These are phyloP conservation scores for Corymbia maculata DNA, from an alignment of 345 rosid genomes.

Conservation along the genomic window DNA sequence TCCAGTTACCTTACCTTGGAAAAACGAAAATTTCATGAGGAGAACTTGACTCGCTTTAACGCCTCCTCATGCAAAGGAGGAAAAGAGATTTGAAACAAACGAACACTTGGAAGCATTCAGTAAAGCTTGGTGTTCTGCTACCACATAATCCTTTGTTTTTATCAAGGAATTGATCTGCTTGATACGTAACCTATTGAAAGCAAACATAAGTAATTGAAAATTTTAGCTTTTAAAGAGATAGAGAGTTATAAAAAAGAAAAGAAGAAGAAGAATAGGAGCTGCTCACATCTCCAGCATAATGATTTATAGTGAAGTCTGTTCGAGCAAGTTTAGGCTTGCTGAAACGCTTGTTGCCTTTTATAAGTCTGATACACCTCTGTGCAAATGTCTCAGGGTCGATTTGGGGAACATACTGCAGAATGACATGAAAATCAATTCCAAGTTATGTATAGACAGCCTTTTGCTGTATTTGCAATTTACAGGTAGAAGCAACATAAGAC, in stretches of 20 bases:
- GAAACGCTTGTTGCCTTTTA: conserved; percentile 83
- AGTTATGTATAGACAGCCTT: background rate
- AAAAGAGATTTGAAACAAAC: conserved; percentile 69
- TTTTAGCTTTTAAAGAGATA: background rate
- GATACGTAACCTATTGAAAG: conserved; percentile 63
- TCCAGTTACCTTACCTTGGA: conserved; percentile 47
- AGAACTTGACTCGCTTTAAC: conserved; percentile 87
- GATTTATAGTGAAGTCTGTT: conserved; percentile 85
- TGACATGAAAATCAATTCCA: background rate
- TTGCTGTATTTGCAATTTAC: background rate
- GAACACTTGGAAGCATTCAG: conserved; percentile 67
- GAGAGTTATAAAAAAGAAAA: background rate
- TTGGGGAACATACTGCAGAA: conserved; percentile 89
- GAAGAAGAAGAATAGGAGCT: background rate
- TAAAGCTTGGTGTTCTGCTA: conserved; percentile 98
- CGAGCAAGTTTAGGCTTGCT: conserved; percentile 97
- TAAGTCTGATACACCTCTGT: conserved; percentile 95
- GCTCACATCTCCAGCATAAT: conserved; percentile 98
- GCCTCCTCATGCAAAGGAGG: conserved; percentile 87
- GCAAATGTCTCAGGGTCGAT: conserved; percentile 98
- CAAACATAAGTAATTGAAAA: background rate
- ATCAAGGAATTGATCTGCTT: conserved; percentile 95
- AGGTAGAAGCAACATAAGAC: background rate
- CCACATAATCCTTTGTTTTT: conserved; percentile 98
- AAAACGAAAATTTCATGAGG: conserved; percentile 98